Conservation (phyloP, 176 grass and related monocot species). For the bread wheat (Triticum aestivum) region IWGSC_CS_RefSeq_v2.1 NC_057807.1:445775076-445775575, state of each 20-base stretch:
- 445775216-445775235: conserved; percentile 18
- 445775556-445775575: conserved; percentile 25
- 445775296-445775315: conserved; percentile 28
- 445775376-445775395: neutral
- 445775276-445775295: conserved; percentile 36
- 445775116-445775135: neutral
- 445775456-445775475: neutral
- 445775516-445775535: conserved; percentile 48
- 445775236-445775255: conserved; percentile 7
- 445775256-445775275: neutral
- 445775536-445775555: conserved; percentile 6
- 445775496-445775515: neutral
- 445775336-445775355: neutral
- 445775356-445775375: neutral
- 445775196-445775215: conserved; percentile 6
- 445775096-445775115: neutral
- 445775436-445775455: neutral
- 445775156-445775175: conserved; percentile 10
- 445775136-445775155: conserved; percentile 32
- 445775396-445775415: neutral
- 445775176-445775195: conserved; percentile 26
- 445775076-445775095: conserved; percentile 14
- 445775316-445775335: neutral
- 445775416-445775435: neutral
- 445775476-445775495: neutral